These are phyloP conservation scores for Flammula alnicola DNA, from an alignment of 1,284 basidiomycete species.

Conservation along the genomic window DNA sequence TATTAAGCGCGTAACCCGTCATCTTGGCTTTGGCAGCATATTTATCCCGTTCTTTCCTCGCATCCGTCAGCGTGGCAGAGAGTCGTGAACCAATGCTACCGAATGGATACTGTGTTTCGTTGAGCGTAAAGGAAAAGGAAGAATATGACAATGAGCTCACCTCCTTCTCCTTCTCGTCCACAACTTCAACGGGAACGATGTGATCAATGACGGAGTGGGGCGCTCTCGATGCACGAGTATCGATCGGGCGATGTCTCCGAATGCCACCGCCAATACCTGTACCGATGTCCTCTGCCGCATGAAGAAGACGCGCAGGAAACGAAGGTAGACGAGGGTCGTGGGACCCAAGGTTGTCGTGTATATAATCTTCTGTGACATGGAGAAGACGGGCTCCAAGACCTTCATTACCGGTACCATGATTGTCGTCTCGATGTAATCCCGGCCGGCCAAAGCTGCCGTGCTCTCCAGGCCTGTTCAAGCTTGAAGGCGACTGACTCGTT, in stretches of 20 bases:
- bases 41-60: slow-evolving; percentile 43
- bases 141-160: too few species aligned
- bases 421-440: too few species aligned
- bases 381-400: slow-evolving; percentile 1
- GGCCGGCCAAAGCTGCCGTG: too few species aligned
- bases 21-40: slow-evolving; percentile 49
- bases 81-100: too few species aligned
- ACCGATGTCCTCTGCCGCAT: not conserved
- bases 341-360: slow-evolving; percentile 7
- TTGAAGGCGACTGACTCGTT: not conserved
- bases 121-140: too few species aligned
- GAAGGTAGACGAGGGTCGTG: not conserved
- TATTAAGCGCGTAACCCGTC: slow-evolving; percentile 57
- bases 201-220: slow-evolving; percentile 10
- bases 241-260: not conserved
- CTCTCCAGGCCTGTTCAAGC: not conserved
- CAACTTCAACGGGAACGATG: slow-evolving; percentile 1
- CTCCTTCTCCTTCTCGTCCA: not conserved
- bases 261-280: not conserved
- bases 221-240: not conserved
- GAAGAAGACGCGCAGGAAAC: slow-evolving; percentile 3
- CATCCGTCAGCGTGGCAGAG: too few species aligned
- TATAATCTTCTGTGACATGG: slow-evolving; percentile 6
- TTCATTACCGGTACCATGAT: too few species aligned
- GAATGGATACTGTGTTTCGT: too few species aligned